These are phyloP conservation scores for Nyctanthes arbortristis DNA, from an alignment of 257 asterid genomes.

Conservation along the genomic window DNA sequence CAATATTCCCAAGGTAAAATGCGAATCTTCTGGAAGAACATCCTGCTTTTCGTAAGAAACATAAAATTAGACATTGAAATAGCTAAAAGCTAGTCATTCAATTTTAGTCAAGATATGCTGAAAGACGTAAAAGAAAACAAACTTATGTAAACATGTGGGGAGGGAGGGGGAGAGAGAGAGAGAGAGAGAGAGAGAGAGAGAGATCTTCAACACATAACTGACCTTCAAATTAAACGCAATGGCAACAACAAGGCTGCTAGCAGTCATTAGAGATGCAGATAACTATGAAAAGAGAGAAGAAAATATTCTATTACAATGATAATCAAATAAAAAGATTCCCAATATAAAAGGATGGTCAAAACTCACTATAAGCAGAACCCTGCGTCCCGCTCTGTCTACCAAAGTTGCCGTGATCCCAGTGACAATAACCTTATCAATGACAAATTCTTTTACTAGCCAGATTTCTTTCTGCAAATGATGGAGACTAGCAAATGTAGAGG, in stretches of 20 bases:
- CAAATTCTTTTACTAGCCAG: conserved; percentile 5
- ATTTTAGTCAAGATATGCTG: neutral
- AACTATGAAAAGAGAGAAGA: conserved; percentile 41
- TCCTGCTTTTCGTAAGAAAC: conserved; percentile 44
- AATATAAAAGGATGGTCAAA: neutral
- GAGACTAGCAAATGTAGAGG: neutral
- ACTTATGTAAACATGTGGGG: too few species aligned
- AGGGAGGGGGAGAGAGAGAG: too few species aligned
- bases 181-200: neutral
- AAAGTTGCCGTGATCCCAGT: conserved; percentile 64
- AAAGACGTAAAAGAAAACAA: neutral
- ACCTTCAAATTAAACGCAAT: conserved; percentile 67
- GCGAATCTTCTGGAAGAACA: conserved; percentile 41
- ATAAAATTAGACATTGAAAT: neutral
- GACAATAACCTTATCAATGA: conserved; percentile 55
- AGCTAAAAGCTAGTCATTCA: neutral
- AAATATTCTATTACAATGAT: neutral
- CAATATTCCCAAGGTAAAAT: conserved; percentile 39
- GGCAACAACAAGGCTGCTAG: conserved; percentile 72
- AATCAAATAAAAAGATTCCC: neutral
- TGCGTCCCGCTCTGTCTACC: conserved; percentile 82
- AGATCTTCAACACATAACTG: conserved; percentile 9
- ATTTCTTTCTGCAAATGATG: neutral
- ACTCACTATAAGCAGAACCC: conserved; percentile 79
- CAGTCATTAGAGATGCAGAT: conserved; percentile 60